Evolutionary conservation across 2,329 filamentous ascomycete genomes (phyloP).

Genomic region (Trichoderma semiorbis): DNA sequence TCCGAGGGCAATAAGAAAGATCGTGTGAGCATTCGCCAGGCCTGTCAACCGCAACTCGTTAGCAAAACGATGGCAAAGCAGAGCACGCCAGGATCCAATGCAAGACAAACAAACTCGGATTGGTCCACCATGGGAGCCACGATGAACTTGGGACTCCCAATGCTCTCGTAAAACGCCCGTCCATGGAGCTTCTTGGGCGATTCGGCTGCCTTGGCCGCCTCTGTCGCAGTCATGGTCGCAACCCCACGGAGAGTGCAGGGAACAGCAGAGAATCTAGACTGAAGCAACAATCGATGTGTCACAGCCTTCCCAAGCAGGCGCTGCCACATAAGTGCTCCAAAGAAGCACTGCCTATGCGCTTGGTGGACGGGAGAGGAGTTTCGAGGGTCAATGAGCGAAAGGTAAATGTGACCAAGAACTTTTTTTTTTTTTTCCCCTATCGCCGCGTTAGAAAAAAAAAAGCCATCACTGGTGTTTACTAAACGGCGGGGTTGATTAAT

Average conservation of each 20-base stretch:
- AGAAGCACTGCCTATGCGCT: background rate
- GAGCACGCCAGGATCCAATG: background rate
- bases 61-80: background rate
- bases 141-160: slow-evolving; percentile 86
- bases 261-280: background rate
- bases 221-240: slow-evolving; percentile 33
- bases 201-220: slow-evolving; percentile 22
- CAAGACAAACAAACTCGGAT: slow-evolving; percentile 79
- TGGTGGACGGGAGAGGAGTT: background rate
- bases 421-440: background rate
- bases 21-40: slow-evolving; percentile 93
- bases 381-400: background rate
- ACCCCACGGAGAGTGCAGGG: slow-evolving; percentile 21
- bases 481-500: background rate
- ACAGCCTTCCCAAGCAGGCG: background rate
- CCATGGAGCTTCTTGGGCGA: slow-evolving; percentile 65
- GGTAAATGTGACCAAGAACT: background rate
- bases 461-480: background rate
- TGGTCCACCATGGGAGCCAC: slow-evolving; percentile 98
- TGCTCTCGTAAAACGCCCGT: slow-evolving; percentile 88
- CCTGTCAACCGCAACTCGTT: slow-evolving; percentile 48
- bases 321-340: slow-evolving; percentile 7
- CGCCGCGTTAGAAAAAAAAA: background rate
- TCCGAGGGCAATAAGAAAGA: slow-evolving; percentile 75
- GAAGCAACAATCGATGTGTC: slow-evolving; percentile 1